These are phyloP conservation scores for Phlebiopsis flavidoalba DNA, from an alignment of 768 basidiomycete genomes.

Conservation along the genomic window DNA sequence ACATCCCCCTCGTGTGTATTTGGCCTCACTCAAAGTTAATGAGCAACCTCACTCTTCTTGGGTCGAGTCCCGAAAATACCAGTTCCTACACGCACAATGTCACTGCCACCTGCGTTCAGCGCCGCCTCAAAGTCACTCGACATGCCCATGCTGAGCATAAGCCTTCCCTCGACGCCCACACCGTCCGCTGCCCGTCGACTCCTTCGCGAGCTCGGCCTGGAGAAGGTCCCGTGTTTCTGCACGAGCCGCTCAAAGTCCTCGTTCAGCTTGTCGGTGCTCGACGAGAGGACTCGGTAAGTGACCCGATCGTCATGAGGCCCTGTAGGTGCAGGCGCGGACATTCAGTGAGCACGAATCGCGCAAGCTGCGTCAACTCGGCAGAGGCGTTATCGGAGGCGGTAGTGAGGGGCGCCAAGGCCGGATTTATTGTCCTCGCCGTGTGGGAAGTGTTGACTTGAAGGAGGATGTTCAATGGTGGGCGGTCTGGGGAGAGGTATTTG, in stretches of 20 bases:
- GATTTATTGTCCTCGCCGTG: conserved; percentile 70
- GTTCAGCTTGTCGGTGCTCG: conserved; percentile 42
- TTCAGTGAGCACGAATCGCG: conserved; percentile 56
- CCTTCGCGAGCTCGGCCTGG: conserved; percentile 12
- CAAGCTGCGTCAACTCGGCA: conserved; percentile 59
- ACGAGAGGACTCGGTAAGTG: conserved; percentile 66
- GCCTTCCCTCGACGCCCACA: conserved; percentile 42
- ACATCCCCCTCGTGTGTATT: not conserved
- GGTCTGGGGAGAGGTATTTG: conserved; percentile 58
- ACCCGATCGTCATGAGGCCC: conserved; percentile 97
- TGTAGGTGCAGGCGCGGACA: conserved; percentile 76
- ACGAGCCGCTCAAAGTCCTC: conserved; percentile 74
- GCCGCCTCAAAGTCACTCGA: conserved; percentile 91
- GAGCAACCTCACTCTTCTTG: conserved; percentile 37
- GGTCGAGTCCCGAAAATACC: conserved; percentile 79
- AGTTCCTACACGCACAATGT: conserved; percentile 88
- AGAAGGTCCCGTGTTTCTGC: conserved; percentile 47
- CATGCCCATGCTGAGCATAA: conserved; percentile 93
- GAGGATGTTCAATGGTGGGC: conserved; percentile 71
- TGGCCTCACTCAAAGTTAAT: not conserved
- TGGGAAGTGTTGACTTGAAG: conserved; percentile 94
- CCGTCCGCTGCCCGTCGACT: conserved; percentile 13
- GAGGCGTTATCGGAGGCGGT: conserved; percentile 23
- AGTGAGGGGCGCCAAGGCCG: conserved; percentile 67
- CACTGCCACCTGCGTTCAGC: conserved; percentile 71